phyloP scores from a whole-genome alignment of 2,329 filamentous ascomycete genomes.

The Aspergillus cejpii region DNA sequence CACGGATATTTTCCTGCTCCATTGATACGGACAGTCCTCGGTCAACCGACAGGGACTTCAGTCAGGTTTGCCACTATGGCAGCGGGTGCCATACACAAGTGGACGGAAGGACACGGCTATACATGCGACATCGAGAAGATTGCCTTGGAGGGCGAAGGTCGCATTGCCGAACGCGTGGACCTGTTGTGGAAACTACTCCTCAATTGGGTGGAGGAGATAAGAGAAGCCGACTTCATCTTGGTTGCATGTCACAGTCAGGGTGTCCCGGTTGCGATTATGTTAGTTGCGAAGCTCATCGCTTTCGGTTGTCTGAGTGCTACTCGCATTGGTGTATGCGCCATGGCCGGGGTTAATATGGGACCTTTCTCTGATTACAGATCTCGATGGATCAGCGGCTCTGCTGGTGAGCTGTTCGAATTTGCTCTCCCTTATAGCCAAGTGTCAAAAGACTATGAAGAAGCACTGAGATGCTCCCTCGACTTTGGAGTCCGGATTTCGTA shows the following conservation, averaged over 20 bases:
- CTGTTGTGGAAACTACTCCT: constrained; percentile 89
- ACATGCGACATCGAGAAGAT: constrained; percentile 85
- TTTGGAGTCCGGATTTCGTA: constrained; percentile 80
- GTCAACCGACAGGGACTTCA: constrained; percentile 91
- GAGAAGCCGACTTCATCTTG: constrained; percentile 78
- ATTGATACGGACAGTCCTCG: constrained; percentile 80
- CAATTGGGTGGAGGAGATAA: constrained; percentile 90
- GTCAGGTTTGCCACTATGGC: constrained; percentile 85
- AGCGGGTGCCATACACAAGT: constrained; percentile 74
- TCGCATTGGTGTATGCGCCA: constrained; percentile 76
- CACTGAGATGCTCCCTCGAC: constrained; percentile 65
- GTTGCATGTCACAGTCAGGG: constrained; percentile 95
- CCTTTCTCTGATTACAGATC: constrained; percentile 91
- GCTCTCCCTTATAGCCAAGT: constrained; percentile 72
- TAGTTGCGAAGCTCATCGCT: constrained; percentile 85
- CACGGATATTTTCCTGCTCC: constrained; percentile 90
- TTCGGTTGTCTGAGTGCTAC: constrained; percentile 73
- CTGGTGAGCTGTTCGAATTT: constrained; percentile 94
- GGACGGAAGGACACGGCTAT: constrained; percentile 68
- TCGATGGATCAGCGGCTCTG: constrained; percentile 79
- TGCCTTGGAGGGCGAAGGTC: constrained; percentile 88
- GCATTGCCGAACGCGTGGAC: constrained; percentile 80
- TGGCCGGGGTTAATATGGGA: constrained; percentile 87
- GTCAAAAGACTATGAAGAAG: constrained; percentile 70
- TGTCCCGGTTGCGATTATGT: constrained; percentile 86